These are phyloP conservation scores for Suillus ampliporus DNA, from an alignment of 768 basidiomycete species.

Conservation along the genomic window DNA sequence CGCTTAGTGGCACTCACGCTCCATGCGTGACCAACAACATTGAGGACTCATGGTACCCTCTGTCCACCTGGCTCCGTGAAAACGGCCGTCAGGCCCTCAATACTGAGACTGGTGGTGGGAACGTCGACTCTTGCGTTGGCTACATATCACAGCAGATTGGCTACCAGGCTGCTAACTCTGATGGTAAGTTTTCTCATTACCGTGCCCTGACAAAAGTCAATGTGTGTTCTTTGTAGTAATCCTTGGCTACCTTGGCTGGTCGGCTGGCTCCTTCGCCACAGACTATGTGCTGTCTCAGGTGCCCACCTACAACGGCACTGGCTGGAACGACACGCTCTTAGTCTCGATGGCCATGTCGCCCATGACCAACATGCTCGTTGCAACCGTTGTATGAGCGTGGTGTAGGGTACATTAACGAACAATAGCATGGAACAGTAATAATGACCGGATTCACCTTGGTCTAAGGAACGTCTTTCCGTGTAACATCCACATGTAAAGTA, in stretches of 20 bases:
- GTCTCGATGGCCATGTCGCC: conserved; percentile 42
- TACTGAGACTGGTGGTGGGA: conserved; percentile 66
- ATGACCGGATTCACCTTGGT: neutral
- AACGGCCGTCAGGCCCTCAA: conserved; percentile 61
- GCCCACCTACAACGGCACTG: conserved; percentile 34
- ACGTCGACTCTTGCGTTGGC: conserved; percentile 50
- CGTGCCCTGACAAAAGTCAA: neutral
- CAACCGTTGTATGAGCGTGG: conserved; percentile 9
- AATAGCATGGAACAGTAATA: neutral
- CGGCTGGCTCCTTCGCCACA: conserved; percentile 58
- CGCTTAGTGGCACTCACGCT: conserved; percentile 42
- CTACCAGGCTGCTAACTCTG: conserved; percentile 53
- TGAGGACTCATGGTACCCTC: conserved; percentile 48
- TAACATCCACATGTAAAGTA: neutral
- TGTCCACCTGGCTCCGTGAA: conserved; percentile 54
- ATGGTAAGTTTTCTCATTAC: conserved; percentile 41
- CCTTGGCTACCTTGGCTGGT: conserved; percentile 63
- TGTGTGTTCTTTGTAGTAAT: conserved; percentile 38
- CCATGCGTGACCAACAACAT: conserved; percentile 64
- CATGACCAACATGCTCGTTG: conserved; percentile 17
- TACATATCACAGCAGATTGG: conserved; percentile 52
- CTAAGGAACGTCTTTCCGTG: neutral
- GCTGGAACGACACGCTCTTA: conserved; percentile 43
- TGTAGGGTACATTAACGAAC: neutral
- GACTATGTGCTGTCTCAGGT: conserved; percentile 41